A percentile compares a stretch with the other conserved stretches of the same genome.
Evolutionary conservation across 495 filamentous ascomycete genomes (phyloP).

Genomic region (Aspergillus egyptiacus): DNA sequence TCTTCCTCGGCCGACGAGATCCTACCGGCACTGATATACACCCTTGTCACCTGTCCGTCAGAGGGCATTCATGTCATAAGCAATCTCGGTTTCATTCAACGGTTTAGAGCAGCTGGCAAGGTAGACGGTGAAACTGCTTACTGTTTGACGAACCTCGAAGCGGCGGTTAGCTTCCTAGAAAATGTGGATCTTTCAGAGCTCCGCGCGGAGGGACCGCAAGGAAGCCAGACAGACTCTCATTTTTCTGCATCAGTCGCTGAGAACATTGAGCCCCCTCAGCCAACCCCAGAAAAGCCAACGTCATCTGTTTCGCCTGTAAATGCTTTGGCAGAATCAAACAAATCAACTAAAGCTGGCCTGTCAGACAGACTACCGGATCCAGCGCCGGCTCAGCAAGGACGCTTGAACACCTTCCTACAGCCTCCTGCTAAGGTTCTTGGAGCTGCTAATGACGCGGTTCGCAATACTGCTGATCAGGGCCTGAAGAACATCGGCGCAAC

Average conservation of each 20-base stretch:
- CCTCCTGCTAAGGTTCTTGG: conserved; percentile 72
- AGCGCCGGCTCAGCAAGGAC: conserved; percentile 50
- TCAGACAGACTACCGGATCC: conserved; percentile 38
- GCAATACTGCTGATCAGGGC: conserved; percentile 81
- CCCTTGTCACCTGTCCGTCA: conserved; percentile 82
- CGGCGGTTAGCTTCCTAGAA: conserved; percentile 91
- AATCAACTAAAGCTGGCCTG: conserved; percentile 29
- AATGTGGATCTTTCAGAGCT: conserved; percentile 92
- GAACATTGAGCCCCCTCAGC: conserved; percentile 28
- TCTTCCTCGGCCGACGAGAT: conserved; percentile 96
- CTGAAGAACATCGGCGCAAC: conserved; percentile 85
- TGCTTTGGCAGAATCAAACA: conserved; percentile 31
- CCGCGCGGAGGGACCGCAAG: conserved; percentile 67
- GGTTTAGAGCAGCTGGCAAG: conserved; percentile 80
- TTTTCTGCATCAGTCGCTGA: conserved; percentile 48
- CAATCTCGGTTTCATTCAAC: conserved; percentile 87
- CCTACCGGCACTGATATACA: conserved; percentile 91
- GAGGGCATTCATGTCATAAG: conserved; percentile 86
- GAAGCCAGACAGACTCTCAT: conserved; percentile 55
- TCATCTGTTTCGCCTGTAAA: conserved; percentile 34
- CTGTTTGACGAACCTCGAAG: conserved; percentile 93
- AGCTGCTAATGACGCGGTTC: conserved; percentile 74
- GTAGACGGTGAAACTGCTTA: conserved; percentile 92
- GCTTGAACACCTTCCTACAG: conserved; percentile 77
- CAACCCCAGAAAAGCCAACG: conserved; percentile 22